Conservation (phyloP, 768 basidiomycete genomes). For the Tricholoma furcatifolium region DNA sequence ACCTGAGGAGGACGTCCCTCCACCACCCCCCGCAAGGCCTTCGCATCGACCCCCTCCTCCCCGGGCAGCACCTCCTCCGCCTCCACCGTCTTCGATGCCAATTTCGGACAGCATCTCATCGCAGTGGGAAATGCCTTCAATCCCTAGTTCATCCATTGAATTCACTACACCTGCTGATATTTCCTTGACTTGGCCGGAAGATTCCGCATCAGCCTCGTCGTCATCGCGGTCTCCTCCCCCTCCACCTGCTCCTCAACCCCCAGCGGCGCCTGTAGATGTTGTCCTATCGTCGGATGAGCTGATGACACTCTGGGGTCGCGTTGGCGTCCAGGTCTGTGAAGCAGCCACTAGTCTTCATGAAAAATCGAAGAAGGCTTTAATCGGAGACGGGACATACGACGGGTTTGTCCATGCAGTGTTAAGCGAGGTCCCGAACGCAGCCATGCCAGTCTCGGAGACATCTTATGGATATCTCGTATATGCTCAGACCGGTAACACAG, state of each 20-base stretch:
- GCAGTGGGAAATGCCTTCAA: constrained; percentile 68
- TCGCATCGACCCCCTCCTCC: constrained; percentile 41
- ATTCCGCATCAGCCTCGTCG: constrained; percentile 35
- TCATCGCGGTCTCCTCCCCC: constrained; percentile 19
- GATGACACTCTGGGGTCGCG: constrained; percentile 64
- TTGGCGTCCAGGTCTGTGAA: constrained; percentile 74
- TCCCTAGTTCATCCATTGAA: constrained; percentile 54
- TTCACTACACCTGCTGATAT: constrained; percentile 47
- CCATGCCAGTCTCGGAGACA: constrained; percentile 32
- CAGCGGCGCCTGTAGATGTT: constrained; percentile 17
- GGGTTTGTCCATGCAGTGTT: constrained; percentile 76
- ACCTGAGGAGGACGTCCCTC: constrained; percentile 36
- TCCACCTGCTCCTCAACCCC: constrained; percentile 8
- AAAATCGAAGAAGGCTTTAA: constrained; percentile 71
- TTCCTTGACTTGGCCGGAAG: constrained; percentile 67
- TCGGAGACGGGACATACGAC: constrained; percentile 82
- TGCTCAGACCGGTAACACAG: constrained; percentile 60
- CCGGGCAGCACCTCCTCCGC: constrained; percentile 28
- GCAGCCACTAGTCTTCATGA: constrained; percentile 66
- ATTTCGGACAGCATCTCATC: constrained; percentile 38
- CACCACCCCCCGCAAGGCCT: constrained; percentile 46
- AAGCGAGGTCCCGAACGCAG: constrained; percentile 62
- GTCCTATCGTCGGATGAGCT: constrained; percentile 63
- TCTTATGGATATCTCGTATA: constrained; percentile 78
- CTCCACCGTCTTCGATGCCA: constrained; percentile 23